Evolutionary conservation across 2,329 filamentous ascomycete genomes (phyloP).

Genomic region (Orbilia brochopaga): DNA sequence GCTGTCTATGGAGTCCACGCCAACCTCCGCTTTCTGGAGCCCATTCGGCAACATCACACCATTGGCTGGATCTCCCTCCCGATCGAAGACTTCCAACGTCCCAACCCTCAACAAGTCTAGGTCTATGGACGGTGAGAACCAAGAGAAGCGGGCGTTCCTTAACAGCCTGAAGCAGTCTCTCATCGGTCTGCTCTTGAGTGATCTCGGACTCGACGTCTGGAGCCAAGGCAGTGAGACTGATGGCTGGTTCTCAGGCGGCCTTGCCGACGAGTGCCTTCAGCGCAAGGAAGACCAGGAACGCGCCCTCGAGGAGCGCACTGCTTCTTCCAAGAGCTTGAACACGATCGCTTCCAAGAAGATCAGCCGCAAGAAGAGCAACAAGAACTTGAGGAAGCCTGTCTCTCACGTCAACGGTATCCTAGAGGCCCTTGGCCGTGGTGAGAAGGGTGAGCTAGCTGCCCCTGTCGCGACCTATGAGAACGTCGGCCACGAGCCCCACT

Average conservation of each 20-base stretch:
- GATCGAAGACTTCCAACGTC: slow-evolving; percentile 31
- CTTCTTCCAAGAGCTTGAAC: slow-evolving; percentile 58
- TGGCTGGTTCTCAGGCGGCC: slow-evolving; percentile 73
- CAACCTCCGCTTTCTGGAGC: slow-evolving; percentile 62
- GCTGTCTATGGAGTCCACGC: slow-evolving; percentile 75
- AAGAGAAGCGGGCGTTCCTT: slow-evolving; percentile 80
- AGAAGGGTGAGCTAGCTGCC: slow-evolving; percentile 58
- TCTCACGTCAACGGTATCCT: slow-evolving; percentile 58
- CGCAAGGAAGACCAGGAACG: slow-evolving; percentile 65
- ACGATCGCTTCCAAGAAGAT: slow-evolving; percentile 65
- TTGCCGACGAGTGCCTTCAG: slow-evolving; percentile 71
- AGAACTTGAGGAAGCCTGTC: slow-evolving; percentile 64
- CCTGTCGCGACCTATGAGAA: slow-evolving; percentile 60
- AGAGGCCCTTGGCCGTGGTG: slow-evolving; percentile 59
- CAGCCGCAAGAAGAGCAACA: slow-evolving; percentile 68
- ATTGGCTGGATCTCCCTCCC: slow-evolving; percentile 59
- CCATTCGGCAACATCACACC: slow-evolving; percentile 70
- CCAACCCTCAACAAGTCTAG: slow-evolving; percentile 65
- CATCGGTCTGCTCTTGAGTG: slow-evolving; percentile 83
- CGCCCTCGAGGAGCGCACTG: slow-evolving; percentile 60
- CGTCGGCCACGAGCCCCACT: slow-evolving; percentile 57
- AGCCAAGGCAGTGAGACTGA: slow-evolving; percentile 92
- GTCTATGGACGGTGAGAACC: slow-evolving; percentile 63
- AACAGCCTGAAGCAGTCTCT: slow-evolving; percentile 77
- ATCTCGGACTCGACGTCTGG: slow-evolving; percentile 84